These are phyloP conservation scores for Colletotrichum sansevieriae DNA, from an alignment of 2,329 filamentous ascomycete genomes.

Conservation along the genomic window DNA sequence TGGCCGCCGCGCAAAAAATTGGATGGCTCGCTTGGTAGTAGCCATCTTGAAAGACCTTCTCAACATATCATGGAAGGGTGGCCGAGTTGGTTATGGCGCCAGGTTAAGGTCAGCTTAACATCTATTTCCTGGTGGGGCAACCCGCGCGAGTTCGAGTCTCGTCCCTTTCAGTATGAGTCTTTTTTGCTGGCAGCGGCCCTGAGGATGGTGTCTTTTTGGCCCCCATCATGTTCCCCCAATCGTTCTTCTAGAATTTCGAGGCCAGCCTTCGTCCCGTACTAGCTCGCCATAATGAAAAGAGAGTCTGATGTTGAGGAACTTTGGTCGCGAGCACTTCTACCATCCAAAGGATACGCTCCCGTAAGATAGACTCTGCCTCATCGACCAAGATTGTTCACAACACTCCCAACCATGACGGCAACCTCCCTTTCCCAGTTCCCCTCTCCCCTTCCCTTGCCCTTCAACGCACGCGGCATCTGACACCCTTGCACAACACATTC, in stretches of 20 bases:
- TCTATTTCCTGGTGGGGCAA: slow-evolving; percentile 29
- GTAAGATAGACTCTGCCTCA: slow-evolving; percentile 39
- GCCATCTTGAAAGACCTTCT: fast-evolving
- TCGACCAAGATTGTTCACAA: slow-evolving; percentile 71
- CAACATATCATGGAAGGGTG: slow-evolving; percentile 20
- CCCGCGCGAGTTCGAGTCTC: slow-evolving; percentile 29
- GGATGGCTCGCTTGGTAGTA: neutral
- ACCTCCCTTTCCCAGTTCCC: slow-evolving; percentile 87
- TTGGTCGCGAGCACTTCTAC: slow-evolving; percentile 7
- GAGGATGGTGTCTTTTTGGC: too few species aligned
- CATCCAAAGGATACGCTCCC: neutral
- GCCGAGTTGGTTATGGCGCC: slow-evolving; percentile 30
- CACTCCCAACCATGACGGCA: slow-evolving; percentile 92
- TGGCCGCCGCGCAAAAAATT: neutral
- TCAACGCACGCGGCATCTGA: slow-evolving; percentile 72
- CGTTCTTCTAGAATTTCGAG: too few species aligned
- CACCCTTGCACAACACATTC: slow-evolving; percentile 87
- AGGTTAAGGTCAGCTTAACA: slow-evolving; percentile 26
- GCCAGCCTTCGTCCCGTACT: neutral
- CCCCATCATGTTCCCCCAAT: too few species aligned
- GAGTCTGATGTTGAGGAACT: neutral
- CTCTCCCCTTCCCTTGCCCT: slow-evolving; percentile 58
- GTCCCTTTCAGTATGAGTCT: neutral
- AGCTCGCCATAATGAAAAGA: neutral
- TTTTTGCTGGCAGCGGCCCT: neutral